Conservation (phyloP, 139 green algal genomes). For the Spirogloea muscicola region DNA sequence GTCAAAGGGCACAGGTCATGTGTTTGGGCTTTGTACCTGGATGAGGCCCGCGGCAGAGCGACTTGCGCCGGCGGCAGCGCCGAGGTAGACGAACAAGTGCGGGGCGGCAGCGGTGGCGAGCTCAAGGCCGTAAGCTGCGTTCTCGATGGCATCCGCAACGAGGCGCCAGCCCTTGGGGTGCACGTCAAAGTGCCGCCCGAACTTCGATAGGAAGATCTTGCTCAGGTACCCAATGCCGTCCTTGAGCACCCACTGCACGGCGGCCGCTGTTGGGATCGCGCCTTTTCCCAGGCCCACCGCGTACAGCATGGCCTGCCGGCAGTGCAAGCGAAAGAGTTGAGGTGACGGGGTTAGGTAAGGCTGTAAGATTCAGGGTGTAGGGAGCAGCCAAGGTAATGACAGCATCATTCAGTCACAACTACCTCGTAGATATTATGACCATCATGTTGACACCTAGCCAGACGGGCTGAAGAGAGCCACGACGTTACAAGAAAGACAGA, state of each 20-base stretch:
- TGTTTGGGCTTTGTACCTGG: too few relatives aligned
- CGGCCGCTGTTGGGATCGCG: conserved; percentile 44
- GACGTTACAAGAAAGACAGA: too few relatives aligned
- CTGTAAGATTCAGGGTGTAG: too few relatives aligned
- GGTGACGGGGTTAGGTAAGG: too few relatives aligned
- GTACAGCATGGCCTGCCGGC: conserved; percentile 47
- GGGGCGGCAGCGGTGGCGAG: conserved; percentile 20
- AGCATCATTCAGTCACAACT: too few relatives aligned
- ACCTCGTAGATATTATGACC: too few relatives aligned
- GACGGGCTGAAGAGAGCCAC: too few relatives aligned
- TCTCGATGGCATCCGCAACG: conserved; percentile 20
- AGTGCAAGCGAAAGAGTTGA: too few relatives aligned
- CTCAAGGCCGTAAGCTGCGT: conserved; percentile 28
- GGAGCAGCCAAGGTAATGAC: too few relatives aligned
- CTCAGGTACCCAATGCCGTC: conserved; percentile 51
- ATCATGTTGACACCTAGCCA: too few relatives aligned
- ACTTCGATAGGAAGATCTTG: conserved; percentile 44
- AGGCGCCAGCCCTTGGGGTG: conserved; percentile 39
- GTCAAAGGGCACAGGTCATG: too few relatives aligned
- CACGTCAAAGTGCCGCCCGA: conserved; percentile 46
- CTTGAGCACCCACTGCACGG: conserved; percentile 53
- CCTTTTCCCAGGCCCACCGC: conserved; percentile 48
- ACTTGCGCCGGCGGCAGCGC: conserved; percentile 2
- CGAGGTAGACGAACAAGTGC: conserved; percentile 26
- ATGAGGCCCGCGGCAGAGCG: conserved; percentile 16